Evolutionary conservation across 1,284 basidiomycete genomes (phyloP), one percentile per base, ranked within the genome.

Genomic region (Chiua sp.): DNA sequence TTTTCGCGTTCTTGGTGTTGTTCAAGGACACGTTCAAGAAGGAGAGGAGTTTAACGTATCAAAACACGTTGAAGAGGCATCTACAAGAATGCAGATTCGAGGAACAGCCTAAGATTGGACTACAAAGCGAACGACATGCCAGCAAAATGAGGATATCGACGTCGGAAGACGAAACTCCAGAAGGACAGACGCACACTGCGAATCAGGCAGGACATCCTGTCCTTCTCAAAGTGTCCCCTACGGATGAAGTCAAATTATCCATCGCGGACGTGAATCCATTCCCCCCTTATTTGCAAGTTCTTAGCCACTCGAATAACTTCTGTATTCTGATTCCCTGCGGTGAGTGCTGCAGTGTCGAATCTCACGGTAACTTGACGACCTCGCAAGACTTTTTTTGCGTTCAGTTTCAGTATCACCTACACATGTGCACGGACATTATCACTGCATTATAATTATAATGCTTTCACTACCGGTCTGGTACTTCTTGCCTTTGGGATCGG

Each of bases 21-120:
- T 90, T 94, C 79, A 85, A 85, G 58, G 94, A 96, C 69, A 94
- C 93, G 0, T 96, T 92, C 78, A 84, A 94, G 23, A 81, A 82
- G 62, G 68, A 96, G 71, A 86, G 94, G 28, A 93, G 91, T 61
- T 73, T 88, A 32, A 82, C 86, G 6, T 96, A 94, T 69, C 91
- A 93, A 70, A 80, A 78, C 23, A 83, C 87, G 8, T 70, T 88
- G 33, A 80, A 72, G 60, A 69, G 16, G 57, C 72, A 58, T 58
- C 60, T 26, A 57, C 62, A 28, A 37, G 60, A 56, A 15, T 35
- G 20, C 15, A 47, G 39, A 33, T 26, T 30, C 16, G 23, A 11
- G 18, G 37, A 60, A 51, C 59, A 64, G n/a, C n/a, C n/a, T 37
- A 61, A 60, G 26, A 63, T 65, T 47, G 33, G 59, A 1, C 3